Evolutionary conservation across 495 filamentous ascomycete species (phyloP).

Genomic region (Tricharina praecox): DNA sequence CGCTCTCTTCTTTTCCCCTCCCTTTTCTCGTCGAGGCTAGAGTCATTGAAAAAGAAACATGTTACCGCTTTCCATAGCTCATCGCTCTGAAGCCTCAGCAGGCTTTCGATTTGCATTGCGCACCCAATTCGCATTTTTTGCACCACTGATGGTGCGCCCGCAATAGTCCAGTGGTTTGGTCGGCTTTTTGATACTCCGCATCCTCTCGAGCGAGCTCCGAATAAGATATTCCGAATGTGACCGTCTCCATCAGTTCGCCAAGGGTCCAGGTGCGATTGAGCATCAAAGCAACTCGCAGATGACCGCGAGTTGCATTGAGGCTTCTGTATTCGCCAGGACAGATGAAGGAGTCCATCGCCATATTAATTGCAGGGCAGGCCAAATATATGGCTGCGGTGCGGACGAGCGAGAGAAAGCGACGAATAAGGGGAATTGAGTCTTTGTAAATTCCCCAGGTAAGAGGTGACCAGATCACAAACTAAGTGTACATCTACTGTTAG

Average conservation of each 20-base stretch:
- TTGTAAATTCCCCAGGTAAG: conserved; percentile 19
- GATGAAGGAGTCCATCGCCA: neutral
- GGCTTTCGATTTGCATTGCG: too few relatives aligned
- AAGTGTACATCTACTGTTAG: neutral
- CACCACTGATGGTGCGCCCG: conserved; percentile 18
- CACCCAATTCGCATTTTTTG: conserved; percentile 21
- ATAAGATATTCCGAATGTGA: conserved; percentile 18
- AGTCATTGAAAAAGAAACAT: conserved; percentile 9
- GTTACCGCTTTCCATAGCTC: conserved; percentile 17
- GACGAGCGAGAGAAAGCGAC: conserved; percentile 10
- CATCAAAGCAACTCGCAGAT: conserved; percentile 11
- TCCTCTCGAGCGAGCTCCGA: conserved; percentile 13
- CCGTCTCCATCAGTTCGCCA: conserved; percentile 17
- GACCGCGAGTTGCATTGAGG: neutral
- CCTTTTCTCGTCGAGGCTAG: too few relatives aligned
- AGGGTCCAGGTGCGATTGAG: conserved; percentile 15
- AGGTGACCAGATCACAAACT: conserved; percentile 16
- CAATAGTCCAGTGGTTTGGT: conserved; percentile 13
- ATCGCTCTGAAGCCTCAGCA: conserved; percentile 21
- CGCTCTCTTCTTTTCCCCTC: too few relatives aligned
- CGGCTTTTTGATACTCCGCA: conserved; percentile 10
- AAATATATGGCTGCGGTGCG: neutral
- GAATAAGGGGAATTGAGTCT: conserved; percentile 15
- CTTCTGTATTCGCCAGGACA: neutral
- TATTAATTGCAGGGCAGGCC: neutral